Evolutionary conservation across 192 early-diverging fungal genomes (phyloP).

Genomic region (Physocladia obscura): DNA sequence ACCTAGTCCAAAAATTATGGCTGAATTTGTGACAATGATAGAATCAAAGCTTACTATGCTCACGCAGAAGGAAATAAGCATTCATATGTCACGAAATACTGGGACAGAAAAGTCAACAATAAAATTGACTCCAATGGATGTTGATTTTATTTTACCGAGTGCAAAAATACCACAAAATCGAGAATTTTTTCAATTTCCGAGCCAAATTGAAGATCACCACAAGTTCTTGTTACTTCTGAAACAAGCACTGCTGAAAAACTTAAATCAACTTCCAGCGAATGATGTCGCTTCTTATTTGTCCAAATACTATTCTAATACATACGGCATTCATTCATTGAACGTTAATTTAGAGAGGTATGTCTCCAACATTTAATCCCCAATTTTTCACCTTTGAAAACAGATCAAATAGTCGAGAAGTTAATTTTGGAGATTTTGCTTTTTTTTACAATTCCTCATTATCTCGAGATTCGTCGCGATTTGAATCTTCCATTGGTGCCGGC

Average conservation of each 20-base stretch:
- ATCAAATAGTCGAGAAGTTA: background rate
- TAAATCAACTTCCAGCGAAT: conserved; percentile 31
- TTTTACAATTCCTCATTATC: conserved; percentile 47
- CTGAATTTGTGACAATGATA: conserved; percentile 62
- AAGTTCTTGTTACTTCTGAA: conserved; percentile 65
- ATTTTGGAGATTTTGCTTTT: conserved; percentile 45
- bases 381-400: background rate
- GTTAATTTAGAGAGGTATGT: background rate
- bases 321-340: conserved; percentile 25
- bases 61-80: conserved; percentile 61
- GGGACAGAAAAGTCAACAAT: conserved; percentile 24
- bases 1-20: conserved; percentile 54
- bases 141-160: conserved; percentile 77
- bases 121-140: conserved; percentile 68
- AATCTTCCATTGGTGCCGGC: conserved; percentile 45
- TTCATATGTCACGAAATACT: conserved; percentile 69
- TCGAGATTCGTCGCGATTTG: conserved; percentile 27
- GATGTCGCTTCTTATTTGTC: conserved; percentile 37
- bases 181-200: conserved; percentile 51
- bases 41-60: conserved; percentile 62
- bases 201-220: conserved; percentile 52
- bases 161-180: conserved; percentile 38
- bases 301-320: conserved; percentile 29
- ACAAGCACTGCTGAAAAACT: conserved; percentile 57
- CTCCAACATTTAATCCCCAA: no score